Percentiles rank a stretch among this genome's conserved stretches.
These are phyloP conservation scores for Naematelia encephala DNA, from an alignment of 768 basidiomycete species.

Conservation along the genomic window DNA sequence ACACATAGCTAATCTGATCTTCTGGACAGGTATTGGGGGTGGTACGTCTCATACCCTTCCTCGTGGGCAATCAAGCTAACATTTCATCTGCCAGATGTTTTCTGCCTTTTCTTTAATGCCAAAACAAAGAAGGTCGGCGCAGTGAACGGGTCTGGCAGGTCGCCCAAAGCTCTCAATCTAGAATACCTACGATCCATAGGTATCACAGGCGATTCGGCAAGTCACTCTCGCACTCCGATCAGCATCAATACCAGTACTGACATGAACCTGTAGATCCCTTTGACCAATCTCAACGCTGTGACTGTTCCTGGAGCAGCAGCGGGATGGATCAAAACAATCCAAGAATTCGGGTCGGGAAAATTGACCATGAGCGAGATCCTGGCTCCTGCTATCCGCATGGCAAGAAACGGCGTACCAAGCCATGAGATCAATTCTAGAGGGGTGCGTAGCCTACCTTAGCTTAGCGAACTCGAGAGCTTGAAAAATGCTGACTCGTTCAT, in stretches of 20 bases:
- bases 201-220: conserved; percentile 55
- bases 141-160: conserved; percentile 85
- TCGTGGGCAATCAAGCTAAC: background rate
- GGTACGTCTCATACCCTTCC: background rate
- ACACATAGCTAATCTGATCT: conserved; percentile 1
- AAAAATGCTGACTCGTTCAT: conserved; percentile 11
- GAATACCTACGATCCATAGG: conserved; percentile 70
- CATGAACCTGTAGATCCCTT: conserved; percentile 59
- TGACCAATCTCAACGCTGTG: conserved; percentile 81
- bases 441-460: conserved; percentile 52
- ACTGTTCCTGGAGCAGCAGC: conserved; percentile 73
- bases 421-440: conserved; percentile 71
- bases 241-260: conserved; percentile 3
- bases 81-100: conserved; percentile 49
- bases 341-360: conserved; percentile 74
- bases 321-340: conserved; percentile 88
- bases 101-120: conserved; percentile 89
- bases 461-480: no score
- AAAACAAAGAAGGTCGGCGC: conserved; percentile 76
- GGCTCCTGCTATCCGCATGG: conserved; percentile 82
- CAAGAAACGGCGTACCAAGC: conserved; percentile 89
- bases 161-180: conserved; percentile 74
- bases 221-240: background rate
- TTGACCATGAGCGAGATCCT: conserved; percentile 67
- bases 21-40: conserved; percentile 1